Evolutionary conservation across 202 grass and related monocot genomes (phyloP), one percentile per base, ranked within the genome.

Genomic region (Zizania palustris): DNA sequence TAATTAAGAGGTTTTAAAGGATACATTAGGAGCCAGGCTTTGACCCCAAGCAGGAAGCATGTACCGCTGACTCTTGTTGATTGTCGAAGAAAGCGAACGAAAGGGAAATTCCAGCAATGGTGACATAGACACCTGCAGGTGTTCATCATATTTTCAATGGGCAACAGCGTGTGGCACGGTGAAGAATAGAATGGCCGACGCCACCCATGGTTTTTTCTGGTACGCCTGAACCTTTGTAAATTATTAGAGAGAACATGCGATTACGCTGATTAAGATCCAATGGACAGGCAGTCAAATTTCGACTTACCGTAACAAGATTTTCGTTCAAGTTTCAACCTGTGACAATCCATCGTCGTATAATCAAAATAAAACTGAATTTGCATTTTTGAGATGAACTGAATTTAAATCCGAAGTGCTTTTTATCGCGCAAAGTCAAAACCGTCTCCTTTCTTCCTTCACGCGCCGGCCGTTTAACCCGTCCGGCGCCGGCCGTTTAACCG

Each of bases 361-460:
- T 28, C 28, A 28, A 28, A 28, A 28, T 28, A 28, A 28, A 28
- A 28, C 28, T 28, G 28, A 28, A 2, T 28, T 28, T 28, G 2
- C 28, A 28, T 28, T 28, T 28, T 28, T 28, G 28, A 28, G 28
- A 28, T 0, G 28, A 28, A 28, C 28, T 28, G 28, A 28, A 28
- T 28, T 28, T 28, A 28, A 28, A 28, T 28, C 28, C 0, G 28
- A 28, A 28, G 28, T 28, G 28, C 0, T 19, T 28, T 80, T 82
- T 36, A 73, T 69, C 79, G 69, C 60, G 60, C 59, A 28, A 63
- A 65, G 69, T 73, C 79, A 73, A 81, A 73, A 73, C 79, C 20
- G 58, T 21, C 46, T 19, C 37, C 5, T 21, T 50, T 5, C 60
- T 38, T 38, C 60, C 20, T 58, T 38, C 36, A 72, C 58, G 79